These are phyloP conservation scores for Lophiotrema nucula DNA, from an alignment of 495 filamentous ascomycete genomes.

Conservation along the genomic window DNA sequence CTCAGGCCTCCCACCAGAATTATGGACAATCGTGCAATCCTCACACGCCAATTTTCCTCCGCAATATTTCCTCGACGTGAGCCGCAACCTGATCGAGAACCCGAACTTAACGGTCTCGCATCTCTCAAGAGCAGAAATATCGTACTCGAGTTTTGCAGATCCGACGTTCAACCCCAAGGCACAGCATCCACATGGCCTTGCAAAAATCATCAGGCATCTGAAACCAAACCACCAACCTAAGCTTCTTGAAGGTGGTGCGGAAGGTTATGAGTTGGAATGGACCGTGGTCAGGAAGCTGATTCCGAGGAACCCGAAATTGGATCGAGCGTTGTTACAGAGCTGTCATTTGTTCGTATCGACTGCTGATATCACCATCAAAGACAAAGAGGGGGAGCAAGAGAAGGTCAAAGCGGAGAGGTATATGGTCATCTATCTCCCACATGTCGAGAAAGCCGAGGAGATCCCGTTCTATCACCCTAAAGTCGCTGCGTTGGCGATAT, in stretches of 20 bases:
- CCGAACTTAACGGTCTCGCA: constrained; percentile 82
- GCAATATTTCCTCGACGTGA: constrained; percentile 59
- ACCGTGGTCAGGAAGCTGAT: constrained; percentile 72
- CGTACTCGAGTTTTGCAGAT: constrained; percentile 54
- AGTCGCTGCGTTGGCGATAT: constrained; percentile 68
- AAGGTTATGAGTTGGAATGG: constrained; percentile 55
- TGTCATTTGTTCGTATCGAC: constrained; percentile 60
- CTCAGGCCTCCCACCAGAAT: constrained; percentile 33
- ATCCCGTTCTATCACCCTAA: constrained; percentile 86
- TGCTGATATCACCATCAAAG: constrained; percentile 5
- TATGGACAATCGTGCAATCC: constrained; percentile 40
- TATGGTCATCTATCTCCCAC: constrained; percentile 78
- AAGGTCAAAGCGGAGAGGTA: constrained; percentile 39
- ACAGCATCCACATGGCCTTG: constrained; percentile 24
- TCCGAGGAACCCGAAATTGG: constrained; percentile 75
- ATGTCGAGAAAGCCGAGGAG: constrained; percentile 57
- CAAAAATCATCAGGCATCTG: constrained; percentile 36
- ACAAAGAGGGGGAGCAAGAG: constrained; percentile 15
- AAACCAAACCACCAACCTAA: constrained; percentile 40
- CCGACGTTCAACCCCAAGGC: constrained; percentile 23
- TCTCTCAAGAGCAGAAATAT: constrained; percentile 84
- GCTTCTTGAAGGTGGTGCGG: constrained; percentile 42
- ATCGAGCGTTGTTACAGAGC: constrained; percentile 73
- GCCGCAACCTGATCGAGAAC: constrained; percentile 74
- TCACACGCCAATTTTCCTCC: constrained; percentile 56